These are phyloP conservation scores for Trichoderma aggressivum DNA, from an alignment of 2,329 filamentous ascomycete genomes.

Conservation along the genomic window DNA sequence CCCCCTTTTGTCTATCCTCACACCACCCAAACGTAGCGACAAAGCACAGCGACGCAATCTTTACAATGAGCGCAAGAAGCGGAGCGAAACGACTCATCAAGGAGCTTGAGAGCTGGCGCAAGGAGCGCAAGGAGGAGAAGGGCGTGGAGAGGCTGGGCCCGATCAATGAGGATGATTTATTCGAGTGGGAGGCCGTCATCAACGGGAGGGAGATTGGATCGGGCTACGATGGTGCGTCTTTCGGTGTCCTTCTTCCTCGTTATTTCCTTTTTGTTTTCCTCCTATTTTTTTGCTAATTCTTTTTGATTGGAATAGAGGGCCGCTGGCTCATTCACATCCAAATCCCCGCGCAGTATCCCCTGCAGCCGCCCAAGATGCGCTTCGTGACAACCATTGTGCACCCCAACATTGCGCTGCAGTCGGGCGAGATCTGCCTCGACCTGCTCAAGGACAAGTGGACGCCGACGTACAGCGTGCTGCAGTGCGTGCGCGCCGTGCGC, in stretches of 20 bases:
- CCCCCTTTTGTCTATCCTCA: background rate
- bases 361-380: slow-evolving; percentile 68
- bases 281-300: background rate
- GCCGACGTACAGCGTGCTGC: slow-evolving; percentile 76
- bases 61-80: slow-evolving; percentile 41
- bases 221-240: slow-evolving; percentile 53
- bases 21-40: background rate
- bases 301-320: slow-evolving; percentile 48
- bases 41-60: background rate
- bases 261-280: background rate
- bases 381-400: slow-evolving; percentile 87
- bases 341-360: slow-evolving; percentile 76
- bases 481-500: slow-evolving; percentile 69
- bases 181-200: slow-evolving; percentile 58
- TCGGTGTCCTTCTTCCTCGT: background rate
- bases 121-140: slow-evolving; percentile 46
- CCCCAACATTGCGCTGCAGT: slow-evolving; percentile 68
- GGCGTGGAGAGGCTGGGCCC: slow-evolving; percentile 60
- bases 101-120: slow-evolving; percentile 53
- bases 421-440: slow-evolving; percentile 92
- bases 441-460: slow-evolving; percentile 78
- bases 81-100: slow-evolving; percentile 57
- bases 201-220: slow-evolving; percentile 54
- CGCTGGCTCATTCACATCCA: slow-evolving; percentile 78
- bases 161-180: slow-evolving; percentile 50